These are phyloP conservation scores for Clonostachys rhizophaga DNA, from an alignment of 2,329 filamentous ascomycete genomes.

Conservation along the genomic window DNA sequence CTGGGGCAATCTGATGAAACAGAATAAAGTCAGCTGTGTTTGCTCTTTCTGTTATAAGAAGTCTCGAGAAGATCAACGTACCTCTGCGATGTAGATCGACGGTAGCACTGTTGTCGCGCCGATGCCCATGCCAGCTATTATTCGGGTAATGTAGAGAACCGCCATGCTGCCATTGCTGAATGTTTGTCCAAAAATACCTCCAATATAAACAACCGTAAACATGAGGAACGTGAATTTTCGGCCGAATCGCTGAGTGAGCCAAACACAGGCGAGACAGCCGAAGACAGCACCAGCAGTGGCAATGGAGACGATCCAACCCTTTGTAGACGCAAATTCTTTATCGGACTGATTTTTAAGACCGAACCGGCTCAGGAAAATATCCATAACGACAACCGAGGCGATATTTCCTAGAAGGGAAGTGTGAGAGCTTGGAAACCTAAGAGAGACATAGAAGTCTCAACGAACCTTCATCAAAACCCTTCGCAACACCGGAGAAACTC, in stretches of 20 bases:
- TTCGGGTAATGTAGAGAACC: conserved; percentile 13
- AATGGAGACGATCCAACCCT: conserved; percentile 22
- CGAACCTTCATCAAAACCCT: conserved; percentile 20
- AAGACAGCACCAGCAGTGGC: conserved; percentile 19
- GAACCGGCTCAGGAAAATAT: conserved; percentile 14
- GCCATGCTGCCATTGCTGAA: conserved; percentile 17
- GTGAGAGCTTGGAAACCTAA: not conserved
- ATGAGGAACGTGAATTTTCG: conserved; percentile 13
- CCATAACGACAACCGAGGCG: conserved; percentile 19
- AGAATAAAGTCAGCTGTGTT: too few relatives aligned
- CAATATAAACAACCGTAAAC: conserved; percentile 24
- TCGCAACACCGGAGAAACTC: conserved; percentile 19
- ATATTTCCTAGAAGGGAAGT: conserved; percentile 15
- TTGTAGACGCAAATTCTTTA: conserved; percentile 15
- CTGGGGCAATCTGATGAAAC: conserved; percentile 10
- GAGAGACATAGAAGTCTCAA: not conserved
- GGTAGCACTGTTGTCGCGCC: conserved; percentile 16
- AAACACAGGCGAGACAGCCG: conserved; percentile 16
- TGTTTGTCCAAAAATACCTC: conserved; percentile 23
- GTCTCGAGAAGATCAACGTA: too few relatives aligned
- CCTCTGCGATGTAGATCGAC: conserved; percentile 18
- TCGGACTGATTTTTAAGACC: conserved; percentile 13
- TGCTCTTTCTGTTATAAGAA: too few relatives aligned
- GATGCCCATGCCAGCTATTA: conserved; percentile 17
- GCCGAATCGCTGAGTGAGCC: conserved; percentile 13